Conservation (phyloP, 371 early-diverging fungal species). For the Mortierella sp. region DNA sequence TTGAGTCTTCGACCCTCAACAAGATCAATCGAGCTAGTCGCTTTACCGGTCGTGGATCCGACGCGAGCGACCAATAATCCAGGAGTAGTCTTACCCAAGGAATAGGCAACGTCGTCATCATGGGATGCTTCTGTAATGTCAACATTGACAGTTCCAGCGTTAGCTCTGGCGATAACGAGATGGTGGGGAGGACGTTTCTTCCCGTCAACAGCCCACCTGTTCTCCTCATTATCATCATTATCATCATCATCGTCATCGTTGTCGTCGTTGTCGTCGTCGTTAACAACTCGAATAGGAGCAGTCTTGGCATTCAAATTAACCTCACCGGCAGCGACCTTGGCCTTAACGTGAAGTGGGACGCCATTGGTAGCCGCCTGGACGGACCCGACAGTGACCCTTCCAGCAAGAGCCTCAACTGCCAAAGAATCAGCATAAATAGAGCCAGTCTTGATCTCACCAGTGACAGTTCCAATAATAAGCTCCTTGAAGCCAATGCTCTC, state of each 20-base stretch:
- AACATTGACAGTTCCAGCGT: neutral
- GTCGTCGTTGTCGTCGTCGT: slow-evolving; percentile 15
- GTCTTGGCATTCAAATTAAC: slow-evolving; percentile 22
- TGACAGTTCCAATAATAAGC: slow-evolving; percentile 12
- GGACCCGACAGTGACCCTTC: slow-evolving; percentile 13
- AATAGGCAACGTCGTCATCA: neutral
- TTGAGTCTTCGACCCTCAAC: slow-evolving; percentile 11
- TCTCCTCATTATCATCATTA: slow-evolving; percentile 5
- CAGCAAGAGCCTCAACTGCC: slow-evolving; percentile 13
- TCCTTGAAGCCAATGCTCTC: slow-evolving; percentile 13
- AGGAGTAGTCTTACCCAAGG: slow-evolving; percentile 11
- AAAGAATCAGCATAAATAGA: slow-evolving; percentile 16
- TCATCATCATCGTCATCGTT: slow-evolving; percentile 4
- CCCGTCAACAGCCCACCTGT: neutral
- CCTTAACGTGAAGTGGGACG: neutral
- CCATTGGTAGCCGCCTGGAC: slow-evolving; percentile 22
- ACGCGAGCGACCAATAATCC: slow-evolving; percentile 21
- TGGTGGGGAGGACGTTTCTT: neutral
- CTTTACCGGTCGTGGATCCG: slow-evolving; percentile 2
- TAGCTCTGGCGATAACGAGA: neutral
- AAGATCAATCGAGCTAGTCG: slow-evolving; percentile 16
- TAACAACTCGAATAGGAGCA: neutral
- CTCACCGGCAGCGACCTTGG: slow-evolving; percentile 3
- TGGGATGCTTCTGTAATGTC: neutral
- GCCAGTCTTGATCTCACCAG: slow-evolving; percentile 23